Evolutionary conservation across 495 filamentous ascomycete genomes (phyloP).

Genomic region (Neurospora sp.): DNA sequence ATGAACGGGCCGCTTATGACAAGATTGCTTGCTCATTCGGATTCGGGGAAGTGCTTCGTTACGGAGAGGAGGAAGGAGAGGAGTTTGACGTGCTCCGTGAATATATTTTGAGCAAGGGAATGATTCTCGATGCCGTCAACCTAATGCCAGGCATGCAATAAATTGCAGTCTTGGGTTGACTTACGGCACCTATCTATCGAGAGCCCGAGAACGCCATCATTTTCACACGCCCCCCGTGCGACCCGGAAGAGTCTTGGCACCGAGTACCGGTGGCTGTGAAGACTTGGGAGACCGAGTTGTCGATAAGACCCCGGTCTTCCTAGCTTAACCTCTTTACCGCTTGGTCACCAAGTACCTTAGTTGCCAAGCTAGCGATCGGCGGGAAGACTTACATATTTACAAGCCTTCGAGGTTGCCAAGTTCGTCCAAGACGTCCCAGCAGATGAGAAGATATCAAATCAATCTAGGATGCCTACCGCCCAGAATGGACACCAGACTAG

Average conservation of each 20-base stretch:
- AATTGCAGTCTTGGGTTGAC: neutral
- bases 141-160: constrained; percentile 86
- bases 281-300: constrained; percentile 7
- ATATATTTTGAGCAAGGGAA: constrained; percentile 67
- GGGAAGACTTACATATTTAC: constrained; percentile 15
- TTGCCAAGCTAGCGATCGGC: constrained; percentile 14
- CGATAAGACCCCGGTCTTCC: constrained; percentile 11
- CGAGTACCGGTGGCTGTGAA: constrained; percentile 6
- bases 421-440: constrained; percentile 4
- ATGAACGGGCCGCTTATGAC: constrained; percentile 85
- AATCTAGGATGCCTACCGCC: constrained; percentile 21
- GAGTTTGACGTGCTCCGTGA: constrained; percentile 81
- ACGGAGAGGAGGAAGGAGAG: constrained; percentile 81
- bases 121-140: constrained; percentile 79
- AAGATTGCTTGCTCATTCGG: constrained; percentile 81
- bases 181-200: neutral
- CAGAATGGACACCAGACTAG: constrained; percentile 13
- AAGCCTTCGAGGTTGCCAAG: constrained; percentile 18
- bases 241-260: constrained; percentile 10
- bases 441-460: constrained; percentile 8
- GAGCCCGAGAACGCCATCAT: constrained; percentile 14
- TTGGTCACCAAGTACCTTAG: neutral
- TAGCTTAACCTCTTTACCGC: constrained; percentile 15
- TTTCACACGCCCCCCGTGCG: constrained; percentile 2
- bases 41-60: constrained; percentile 65